Evolutionary conservation across 192 early-diverging fungal species (phyloP).

Genomic region (Backusella tuberculispora): DNA sequence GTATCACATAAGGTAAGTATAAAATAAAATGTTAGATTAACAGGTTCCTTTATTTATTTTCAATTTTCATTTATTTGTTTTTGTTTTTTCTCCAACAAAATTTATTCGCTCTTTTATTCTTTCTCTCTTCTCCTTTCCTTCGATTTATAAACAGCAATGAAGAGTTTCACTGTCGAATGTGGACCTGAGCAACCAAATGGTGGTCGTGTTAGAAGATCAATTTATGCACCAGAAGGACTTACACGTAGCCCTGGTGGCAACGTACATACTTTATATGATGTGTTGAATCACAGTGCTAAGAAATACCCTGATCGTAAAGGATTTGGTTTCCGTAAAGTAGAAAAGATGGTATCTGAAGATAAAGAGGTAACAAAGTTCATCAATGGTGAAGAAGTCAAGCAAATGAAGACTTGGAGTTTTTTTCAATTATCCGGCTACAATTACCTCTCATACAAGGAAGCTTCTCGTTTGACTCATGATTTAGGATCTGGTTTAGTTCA

Average conservation of each 20-base stretch:
- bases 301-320: conserved; percentile 60
- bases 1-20: background rate
- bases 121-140: conserved; percentile 14
- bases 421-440: conserved; percentile 79
- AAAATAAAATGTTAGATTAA: conserved; percentile 2
- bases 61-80: background rate
- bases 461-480: conserved; percentile 50
- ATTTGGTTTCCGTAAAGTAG: conserved; percentile 73
- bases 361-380: conserved; percentile 70
- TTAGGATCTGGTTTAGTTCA: conserved; percentile 76
- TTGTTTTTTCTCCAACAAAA: background rate
- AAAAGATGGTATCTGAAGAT: conserved; percentile 71
- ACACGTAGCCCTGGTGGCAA: conserved; percentile 46
- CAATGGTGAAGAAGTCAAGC: conserved; percentile 58
- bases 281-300: conserved; percentile 60
- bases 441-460: conserved; percentile 83
- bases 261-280: conserved; percentile 74
- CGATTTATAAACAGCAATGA: conserved; percentile 27
- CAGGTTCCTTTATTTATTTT: background rate
- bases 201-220: conserved; percentile 50
- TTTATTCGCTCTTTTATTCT: background rate
- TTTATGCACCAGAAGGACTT: conserved; percentile 48
- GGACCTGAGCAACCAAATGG: conserved; percentile 35
- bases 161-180: conserved; percentile 30
- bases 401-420: conserved; percentile 84